Conservation (phyloP, 2,329 filamentous ascomycete species). For the Phaeophleospora eucalypticola region DNA sequence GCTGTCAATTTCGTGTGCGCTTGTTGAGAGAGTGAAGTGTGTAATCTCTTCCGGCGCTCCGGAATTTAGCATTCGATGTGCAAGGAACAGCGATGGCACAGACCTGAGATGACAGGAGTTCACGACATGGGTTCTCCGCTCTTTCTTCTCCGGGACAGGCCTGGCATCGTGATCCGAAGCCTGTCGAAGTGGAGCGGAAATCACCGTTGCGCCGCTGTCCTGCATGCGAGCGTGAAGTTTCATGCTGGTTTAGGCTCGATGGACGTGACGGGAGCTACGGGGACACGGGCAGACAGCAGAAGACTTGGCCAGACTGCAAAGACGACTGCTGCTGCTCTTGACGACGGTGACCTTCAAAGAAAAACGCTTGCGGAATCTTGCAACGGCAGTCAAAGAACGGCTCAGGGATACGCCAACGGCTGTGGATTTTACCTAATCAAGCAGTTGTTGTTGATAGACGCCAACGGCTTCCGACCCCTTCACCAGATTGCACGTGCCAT, state of each 20-base stretch:
- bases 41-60: neutral
- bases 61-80: neutral
- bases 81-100: neutral
- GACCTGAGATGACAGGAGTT: neutral
- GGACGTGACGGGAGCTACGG: neutral
- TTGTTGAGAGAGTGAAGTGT: no score
- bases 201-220: constrained; percentile 1
- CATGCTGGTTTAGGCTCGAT: constrained; percentile 1
- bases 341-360: neutral
- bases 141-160: constrained; percentile 7
- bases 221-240: neutral
- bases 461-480: neutral
- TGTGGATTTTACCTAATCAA: neutral
- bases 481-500: neutral
- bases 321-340: neutral
- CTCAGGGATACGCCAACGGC: constrained; percentile 1
- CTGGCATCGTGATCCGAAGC: constrained; percentile 11
- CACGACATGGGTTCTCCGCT: constrained; percentile 13
- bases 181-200: constrained; percentile 3
- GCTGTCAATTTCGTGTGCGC: no score
- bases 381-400: neutral
- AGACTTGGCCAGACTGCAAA: neutral
- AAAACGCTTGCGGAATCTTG: neutral
- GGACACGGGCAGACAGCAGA: neutral
- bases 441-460: neutral